These are phyloP conservation scores for Phytopythium mirpurense DNA, from an alignment of 352 stramenopile genomes.

Conservation along the genomic window DNA sequence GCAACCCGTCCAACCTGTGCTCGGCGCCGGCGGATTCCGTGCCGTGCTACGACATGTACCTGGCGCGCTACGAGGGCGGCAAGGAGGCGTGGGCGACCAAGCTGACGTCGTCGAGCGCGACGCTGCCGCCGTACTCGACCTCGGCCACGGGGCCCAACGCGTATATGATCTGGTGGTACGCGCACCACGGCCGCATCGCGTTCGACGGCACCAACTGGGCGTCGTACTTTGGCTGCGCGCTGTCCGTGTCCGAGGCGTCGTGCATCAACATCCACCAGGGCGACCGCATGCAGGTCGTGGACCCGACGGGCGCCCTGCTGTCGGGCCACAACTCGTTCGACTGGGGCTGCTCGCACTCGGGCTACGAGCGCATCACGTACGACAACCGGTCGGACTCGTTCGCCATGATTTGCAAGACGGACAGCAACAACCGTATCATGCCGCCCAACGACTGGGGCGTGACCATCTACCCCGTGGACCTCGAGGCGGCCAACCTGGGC, in stretches of 20 bases:
- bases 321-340: conserved; percentile 41
- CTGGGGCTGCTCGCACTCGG: conserved; percentile 56
- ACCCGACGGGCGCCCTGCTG: conserved; percentile 27
- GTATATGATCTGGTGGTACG: conserved; percentile 74
- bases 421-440: conserved; percentile 73
- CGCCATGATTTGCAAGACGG: conserved; percentile 56
- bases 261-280: conserved; percentile 74
- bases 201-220: conserved; percentile 59
- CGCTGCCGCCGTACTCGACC: conserved; percentile 47
- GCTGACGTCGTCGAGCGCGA: conserved; percentile 41
- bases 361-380: conserved; percentile 55
- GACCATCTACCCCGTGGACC: conserved; percentile 54
- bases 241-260: conserved; percentile 45
- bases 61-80: conserved; percentile 42
- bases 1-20: conserved; percentile 49
- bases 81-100: conserved; percentile 55
- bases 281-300: conserved; percentile 64
- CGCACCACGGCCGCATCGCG: conserved; percentile 53
- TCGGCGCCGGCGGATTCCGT: conserved; percentile 25
- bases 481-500: conserved; percentile 38
- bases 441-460: conserved; percentile 39
- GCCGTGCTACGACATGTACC: conserved; percentile 60
- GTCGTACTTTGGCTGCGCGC: conserved; percentile 49
- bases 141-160: conserved; percentile 35
- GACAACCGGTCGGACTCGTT: conserved; percentile 37